phyloP scores from a whole-genome alignment of 345 rosid species.

The Pugionium cornutum region DNA sequence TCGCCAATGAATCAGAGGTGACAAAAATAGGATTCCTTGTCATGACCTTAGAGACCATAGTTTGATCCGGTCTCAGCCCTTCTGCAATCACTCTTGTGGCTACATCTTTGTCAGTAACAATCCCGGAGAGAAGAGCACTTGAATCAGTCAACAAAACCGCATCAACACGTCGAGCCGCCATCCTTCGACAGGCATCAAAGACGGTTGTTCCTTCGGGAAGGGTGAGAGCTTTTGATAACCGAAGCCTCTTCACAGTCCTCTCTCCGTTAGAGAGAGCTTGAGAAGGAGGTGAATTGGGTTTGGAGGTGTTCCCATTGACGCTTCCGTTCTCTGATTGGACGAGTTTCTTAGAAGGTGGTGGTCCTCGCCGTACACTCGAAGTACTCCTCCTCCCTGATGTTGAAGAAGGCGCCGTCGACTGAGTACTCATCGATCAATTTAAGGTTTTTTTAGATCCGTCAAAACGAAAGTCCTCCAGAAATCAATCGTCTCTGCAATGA shows the following conservation, averaged over 20 bases:
- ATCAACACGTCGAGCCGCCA: constrained; percentile 93
- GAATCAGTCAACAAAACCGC: constrained; percentile 90
- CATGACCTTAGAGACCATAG: constrained; percentile 86
- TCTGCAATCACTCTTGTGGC: constrained; percentile 89
- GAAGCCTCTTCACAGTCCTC: constrained; percentile 90
- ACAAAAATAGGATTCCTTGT: constrained; percentile 91
- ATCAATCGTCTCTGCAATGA: background rate
- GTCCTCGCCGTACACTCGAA: constrained; percentile 50
- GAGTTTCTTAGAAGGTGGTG: constrained; percentile 53
- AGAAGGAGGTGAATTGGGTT: constrained; percentile 73
- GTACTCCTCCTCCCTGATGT: constrained; percentile 53
- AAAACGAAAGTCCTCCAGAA: constrained; percentile 11
- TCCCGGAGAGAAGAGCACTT: constrained; percentile 89
- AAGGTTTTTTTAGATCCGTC: background rate
- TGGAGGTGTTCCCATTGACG: constrained; percentile 52
- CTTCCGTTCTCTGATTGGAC: constrained; percentile 51
- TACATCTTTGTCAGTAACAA: constrained; percentile 89
- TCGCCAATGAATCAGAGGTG: constrained; percentile 76
- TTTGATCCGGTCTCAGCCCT: constrained; percentile 89
- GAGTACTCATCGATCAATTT: constrained; percentile 55
- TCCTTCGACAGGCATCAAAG: constrained; percentile 84
- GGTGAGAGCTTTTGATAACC: constrained; percentile 91
- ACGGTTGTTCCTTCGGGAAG: constrained; percentile 92
- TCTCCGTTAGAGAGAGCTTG: constrained; percentile 55
- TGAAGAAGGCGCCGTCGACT: constrained; percentile 49